Base-by-base conservation (phyloP, 1,139 yeast genomes). In the Protomyces gravidus region DNA sequence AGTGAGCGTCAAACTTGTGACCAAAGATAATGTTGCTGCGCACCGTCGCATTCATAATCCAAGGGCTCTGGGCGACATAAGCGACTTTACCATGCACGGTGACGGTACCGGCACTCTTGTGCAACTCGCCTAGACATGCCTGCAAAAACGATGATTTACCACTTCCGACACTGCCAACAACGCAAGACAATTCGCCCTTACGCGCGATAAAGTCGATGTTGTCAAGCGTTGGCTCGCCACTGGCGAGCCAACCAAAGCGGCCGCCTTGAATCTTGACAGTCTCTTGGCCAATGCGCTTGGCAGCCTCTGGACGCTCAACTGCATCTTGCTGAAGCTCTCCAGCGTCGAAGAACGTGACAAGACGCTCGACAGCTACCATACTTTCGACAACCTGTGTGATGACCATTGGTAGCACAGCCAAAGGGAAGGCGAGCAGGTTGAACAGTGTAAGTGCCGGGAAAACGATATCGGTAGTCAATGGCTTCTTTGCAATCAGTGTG, bases 11-110 rank as follows among this genome's bases (percentile, higher is more conserved):
- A 69, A 77, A 87, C 69, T 82, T 84, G 71, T 86, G 88, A 33
- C 97, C 97, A 74, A 92, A 92, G 64, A 89, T 71, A 68, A 92
- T 86, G 69, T 92, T 92, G 39, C 90, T 97, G 67, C 83, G 86
- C 15, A 92, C 89, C 6, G 95, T 78, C 50, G 95, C 96, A 70
- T 92, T 92, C 88, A 89, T 88, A 63, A 92, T 89, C 97, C 97
- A 92, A 1, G 97, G 83, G n/a, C 80, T 77, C 73, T 92, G 98
- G 2, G 97, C 86, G 47, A 87, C 96, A 72, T 90, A 92, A 0
- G 97, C 97, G 46, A 89, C 77, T 50, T 80, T 78, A 57, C 98
- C 98, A 67, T 81, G 85, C 32, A 86, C 79, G 36, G 76, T 76
- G 2, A 88, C 94, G 40, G 78, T 75, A 59, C 98, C 98, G 58